Base-by-base conservation (phyloP, 192 early-diverging fungal genomes). In the Coemansia sp. region DNA sequence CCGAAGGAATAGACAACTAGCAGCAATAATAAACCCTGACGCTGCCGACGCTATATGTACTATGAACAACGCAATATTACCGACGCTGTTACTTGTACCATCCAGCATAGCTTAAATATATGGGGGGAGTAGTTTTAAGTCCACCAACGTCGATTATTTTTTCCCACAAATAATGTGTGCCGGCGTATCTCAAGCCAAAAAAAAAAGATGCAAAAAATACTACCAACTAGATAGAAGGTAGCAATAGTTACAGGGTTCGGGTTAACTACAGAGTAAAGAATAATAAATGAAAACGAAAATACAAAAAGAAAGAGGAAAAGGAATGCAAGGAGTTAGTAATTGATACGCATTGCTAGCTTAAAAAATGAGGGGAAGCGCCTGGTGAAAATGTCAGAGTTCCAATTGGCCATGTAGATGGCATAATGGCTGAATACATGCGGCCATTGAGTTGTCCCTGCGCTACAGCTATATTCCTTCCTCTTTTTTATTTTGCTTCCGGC, bases 1-100 rank as follows among this genome's bases (percentile, higher is more conserved):
- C 25, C 76, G 73, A 12, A 84, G 64, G 58, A 75, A 84, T 36
- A 78, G 27, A 36, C 70, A 79, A 48, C 75, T 75, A 37, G 76
- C 81, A 0, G 69, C 60, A 21, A 84, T 82, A 3, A 84, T 63
- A 62, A 75, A 74, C 15, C 81, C 75, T 0, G 81, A 75, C 0
- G 67, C 81, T 0, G 75, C 81, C 0, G 81, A 77, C 39, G 75
- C 69, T 60, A 82, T 76, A 45, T 82, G 74, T 21, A 77, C 59
- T 31, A 77, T 74, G 64, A 82, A 82, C 31, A 77, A 58, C 8
- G 81, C 68, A 23, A 76, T 78, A 27, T 75, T 78, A n/a, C 41
- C 64, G 32, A 48, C 72, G 66, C 68, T 63, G 58, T 70, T 82
- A 48, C 66, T 71, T 42, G 72, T 41, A 39, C 46, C 44, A 59